phyloP scores from a whole-genome alignment of 768 basidiomycete species.

The Lyophyllum decastes region DNA sequence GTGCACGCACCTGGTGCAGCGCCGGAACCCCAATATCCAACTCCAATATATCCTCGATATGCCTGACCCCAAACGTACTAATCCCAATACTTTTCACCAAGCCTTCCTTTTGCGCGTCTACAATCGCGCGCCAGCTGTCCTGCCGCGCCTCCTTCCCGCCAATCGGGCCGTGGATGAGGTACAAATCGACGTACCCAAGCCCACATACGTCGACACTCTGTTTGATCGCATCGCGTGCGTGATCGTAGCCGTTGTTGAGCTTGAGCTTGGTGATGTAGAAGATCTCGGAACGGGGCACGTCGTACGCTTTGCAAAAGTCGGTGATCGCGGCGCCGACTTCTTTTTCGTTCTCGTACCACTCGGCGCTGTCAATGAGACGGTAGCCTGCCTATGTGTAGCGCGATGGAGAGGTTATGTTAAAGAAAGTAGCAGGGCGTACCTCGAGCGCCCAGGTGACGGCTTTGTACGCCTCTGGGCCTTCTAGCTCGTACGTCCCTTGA shows the following conservation, averaged over 20 bases:
- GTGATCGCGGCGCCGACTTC: slow-evolving; percentile 64
- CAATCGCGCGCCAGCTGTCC: slow-evolving; percentile 67
- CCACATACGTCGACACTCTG: slow-evolving; percentile 53
- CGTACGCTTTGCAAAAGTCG: slow-evolving; percentile 48
- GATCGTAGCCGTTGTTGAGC: slow-evolving; percentile 52
- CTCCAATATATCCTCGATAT: slow-evolving; percentile 53
- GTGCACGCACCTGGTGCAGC: slow-evolving; percentile 55
- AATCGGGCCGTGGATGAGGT: slow-evolving; percentile 69
- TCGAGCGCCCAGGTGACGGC: slow-evolving; percentile 64
- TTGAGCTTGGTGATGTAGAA: slow-evolving; percentile 76
- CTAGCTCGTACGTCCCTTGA: slow-evolving; percentile 62
- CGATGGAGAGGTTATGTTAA: slow-evolving; percentile 11
- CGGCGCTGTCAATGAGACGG: slow-evolving; percentile 57
- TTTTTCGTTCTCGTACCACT: slow-evolving; percentile 66
- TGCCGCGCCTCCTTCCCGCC: slow-evolving; percentile 57
- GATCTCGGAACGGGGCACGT: slow-evolving; percentile 56
- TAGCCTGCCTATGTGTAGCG: slow-evolving; percentile 52
- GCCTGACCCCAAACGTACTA: slow-evolving; percentile 59
- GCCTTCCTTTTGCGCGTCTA: slow-evolving; percentile 64
- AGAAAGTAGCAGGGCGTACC: slow-evolving; percentile 31
- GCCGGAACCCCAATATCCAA: slow-evolving; percentile 50
- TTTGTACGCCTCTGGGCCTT: slow-evolving; percentile 55
- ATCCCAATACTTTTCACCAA: slow-evolving; percentile 64
- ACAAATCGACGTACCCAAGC: slow-evolving; percentile 69
- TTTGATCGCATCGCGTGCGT: slow-evolving; percentile 49